Conservation (phyloP, 1,139 yeast genomes). For the Kazachstania sp. region DNA sequence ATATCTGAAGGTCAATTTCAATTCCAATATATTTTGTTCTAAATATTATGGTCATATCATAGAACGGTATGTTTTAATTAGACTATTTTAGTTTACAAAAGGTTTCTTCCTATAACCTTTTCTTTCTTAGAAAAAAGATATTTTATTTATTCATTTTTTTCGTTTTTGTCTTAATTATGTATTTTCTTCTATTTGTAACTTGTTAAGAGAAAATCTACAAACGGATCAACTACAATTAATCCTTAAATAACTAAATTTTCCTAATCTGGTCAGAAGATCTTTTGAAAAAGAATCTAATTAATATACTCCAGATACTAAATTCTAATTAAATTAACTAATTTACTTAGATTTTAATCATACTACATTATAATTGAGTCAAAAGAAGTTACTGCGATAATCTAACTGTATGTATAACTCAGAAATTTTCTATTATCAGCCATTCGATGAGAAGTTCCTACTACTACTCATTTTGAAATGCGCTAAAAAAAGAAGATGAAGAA, state of each 20-base stretch:
- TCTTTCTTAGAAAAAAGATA: neutral
- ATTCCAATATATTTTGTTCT: neutral
- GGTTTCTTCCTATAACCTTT: slow-evolving; percentile 6
- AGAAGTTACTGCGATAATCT: neutral
- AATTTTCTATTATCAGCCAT: neutral
- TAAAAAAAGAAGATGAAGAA: no score
- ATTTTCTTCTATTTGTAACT: neutral
- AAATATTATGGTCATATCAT: slow-evolving; percentile 2
- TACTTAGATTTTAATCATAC: neutral
- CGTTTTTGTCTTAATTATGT: neutral
- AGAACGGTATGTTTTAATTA: slow-evolving; percentile 13
- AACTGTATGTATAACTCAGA: neutral
- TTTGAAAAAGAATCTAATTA: no score
- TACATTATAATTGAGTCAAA: neutral
- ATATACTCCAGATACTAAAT: neutral
- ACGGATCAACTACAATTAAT: no score
- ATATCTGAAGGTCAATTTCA: neutral
- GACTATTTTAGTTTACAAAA: slow-evolving; percentile 14
- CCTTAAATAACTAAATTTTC: no score
- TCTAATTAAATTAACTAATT: neutral
- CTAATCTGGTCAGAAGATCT: no score
- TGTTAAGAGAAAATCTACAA: no score
- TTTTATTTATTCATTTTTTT: neutral
- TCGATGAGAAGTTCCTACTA: neutral
- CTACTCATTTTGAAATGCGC: neutral